Percentiles rank a stretch among this genome's conserved stretches.
phyloP scores from a whole-genome alignment of 345 rosid species.

The Aurinia saxatilis region DNA sequence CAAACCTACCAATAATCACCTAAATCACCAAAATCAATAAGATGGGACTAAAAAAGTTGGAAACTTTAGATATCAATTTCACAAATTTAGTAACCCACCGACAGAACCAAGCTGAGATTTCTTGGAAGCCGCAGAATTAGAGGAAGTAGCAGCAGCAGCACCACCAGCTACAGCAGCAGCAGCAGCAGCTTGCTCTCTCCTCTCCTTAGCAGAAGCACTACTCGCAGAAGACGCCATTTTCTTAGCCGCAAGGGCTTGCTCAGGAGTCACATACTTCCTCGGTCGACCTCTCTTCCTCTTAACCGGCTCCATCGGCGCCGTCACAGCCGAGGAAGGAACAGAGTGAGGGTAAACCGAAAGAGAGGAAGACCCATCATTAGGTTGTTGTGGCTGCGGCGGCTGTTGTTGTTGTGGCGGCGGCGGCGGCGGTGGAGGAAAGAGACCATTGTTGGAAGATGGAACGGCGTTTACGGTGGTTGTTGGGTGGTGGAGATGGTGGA shows the following conservation, averaged over 20 bases:
- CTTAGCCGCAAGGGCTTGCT: slow-evolving; percentile 88
- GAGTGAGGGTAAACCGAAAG: slow-evolving; percentile 57
- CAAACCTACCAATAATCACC: background rate
- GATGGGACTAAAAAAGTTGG: background rate
- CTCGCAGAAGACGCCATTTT: slow-evolving; percentile 53
- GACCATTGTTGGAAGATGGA: slow-evolving; percentile 58
- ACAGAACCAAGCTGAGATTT: slow-evolving; percentile 40
- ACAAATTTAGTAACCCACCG: slow-evolving; percentile 33
- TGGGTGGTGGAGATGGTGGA: slow-evolving; percentile 18
- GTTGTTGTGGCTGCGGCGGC: slow-evolving; percentile 29
- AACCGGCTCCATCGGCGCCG: slow-evolving; percentile 51
- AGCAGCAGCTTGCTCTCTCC: slow-evolving; percentile 32
- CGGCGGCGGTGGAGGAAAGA: slow-evolving; percentile 12
- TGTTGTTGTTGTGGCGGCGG: background rate
- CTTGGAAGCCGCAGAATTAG: slow-evolving; percentile 31
- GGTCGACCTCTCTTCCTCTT: slow-evolving; percentile 92
- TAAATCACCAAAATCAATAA: background rate
- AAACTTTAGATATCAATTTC: background rate
- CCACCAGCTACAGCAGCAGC: slow-evolving; percentile 20
- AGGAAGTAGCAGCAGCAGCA: background rate
- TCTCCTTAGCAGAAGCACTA: slow-evolving; percentile 36
- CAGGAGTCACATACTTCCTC: slow-evolving; percentile 92
- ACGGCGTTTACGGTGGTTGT: slow-evolving; percentile 22
- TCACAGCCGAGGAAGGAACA: slow-evolving; percentile 51
- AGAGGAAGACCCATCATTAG: slow-evolving; percentile 30